Base-by-base conservation (phyloP, 2,329 filamentous ascomycete species). In the Boeremia exigua region DNA sequence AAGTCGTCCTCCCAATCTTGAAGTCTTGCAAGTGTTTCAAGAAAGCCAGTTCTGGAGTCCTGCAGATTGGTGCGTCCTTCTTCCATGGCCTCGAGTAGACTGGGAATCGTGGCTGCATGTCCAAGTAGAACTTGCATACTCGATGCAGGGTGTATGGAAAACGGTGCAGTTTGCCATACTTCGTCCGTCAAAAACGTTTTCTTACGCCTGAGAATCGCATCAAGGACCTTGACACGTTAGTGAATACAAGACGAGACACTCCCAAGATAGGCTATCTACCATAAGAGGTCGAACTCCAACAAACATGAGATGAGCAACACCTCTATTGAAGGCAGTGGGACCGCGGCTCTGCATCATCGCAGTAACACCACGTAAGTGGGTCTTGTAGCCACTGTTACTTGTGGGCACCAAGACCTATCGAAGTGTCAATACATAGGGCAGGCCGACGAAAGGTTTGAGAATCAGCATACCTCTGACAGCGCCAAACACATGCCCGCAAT, bases 401-500 rank as follows among this genome's bases (percentile, higher is more conserved):
- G 37, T 49, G 1, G 46, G 46, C 10, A 49, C 46, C 6, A 49
- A 29, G 6, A 42, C 46, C 46, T 49, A 34, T 8, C 3, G n/a
- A 9, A 11, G 6, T 12, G 19, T 49, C 11, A 49, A 15, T 9
- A 28, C 12, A 23, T 12, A 14, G 4, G 3, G 25, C 14, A 27
- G 3, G 19, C 17, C 7, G 3, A 32, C 9, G 12, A 15, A 9
- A 38, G 23, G 7, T 12, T 32, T 25, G 27, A 9, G 6, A 10
- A 14, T 37, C 10, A 33, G 17, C 17, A 37, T 46, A 52, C 48
- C 34, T 52, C 48, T 33, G 48, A 52, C 19, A 52, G 27, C 1
- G 48, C 48, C 10, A 52, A n/a, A 23, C 48, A 52, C 48, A 52
- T 52, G 19, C 48, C 34, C 11, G 48, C 48, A 27, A 52, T 52